Evolutionary conservation across 164 flowering plant species (phyloP).

Genomic region (Vitis rotundifolia): DNA sequence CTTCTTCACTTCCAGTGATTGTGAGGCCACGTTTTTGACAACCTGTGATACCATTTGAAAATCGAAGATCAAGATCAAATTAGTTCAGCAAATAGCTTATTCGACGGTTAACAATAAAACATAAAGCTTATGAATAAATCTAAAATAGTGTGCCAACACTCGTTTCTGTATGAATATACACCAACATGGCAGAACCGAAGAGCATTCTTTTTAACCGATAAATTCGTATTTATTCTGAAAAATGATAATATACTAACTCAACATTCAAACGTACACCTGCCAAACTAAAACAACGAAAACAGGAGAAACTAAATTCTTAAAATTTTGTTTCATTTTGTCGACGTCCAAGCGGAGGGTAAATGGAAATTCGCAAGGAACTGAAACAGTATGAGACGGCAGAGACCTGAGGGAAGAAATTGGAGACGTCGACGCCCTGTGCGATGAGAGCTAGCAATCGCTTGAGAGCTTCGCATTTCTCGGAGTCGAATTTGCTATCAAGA

Average conservation of each 20-base stretch:
- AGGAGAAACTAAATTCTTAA: not conserved
- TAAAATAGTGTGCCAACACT: too few relatives aligned
- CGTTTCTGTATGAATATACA: too few relatives aligned
- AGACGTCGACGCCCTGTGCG: constrained; percentile 94
- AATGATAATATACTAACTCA: too few relatives aligned
- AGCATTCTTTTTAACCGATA: too few relatives aligned
- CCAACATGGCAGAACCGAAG: too few relatives aligned
- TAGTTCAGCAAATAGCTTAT: not conserved
- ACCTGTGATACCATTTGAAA: constrained; percentile 56
- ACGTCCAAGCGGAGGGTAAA: not conserved
- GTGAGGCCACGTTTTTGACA: constrained; percentile 93
- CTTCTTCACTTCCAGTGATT: constrained; percentile 93
- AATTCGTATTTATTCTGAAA: too few relatives aligned
- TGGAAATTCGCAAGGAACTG: not conserved
- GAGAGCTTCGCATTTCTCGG: constrained; percentile 94
- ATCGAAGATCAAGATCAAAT: not conserved
- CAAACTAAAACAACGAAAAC: too few relatives aligned
- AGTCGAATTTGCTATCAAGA: constrained; percentile 89
- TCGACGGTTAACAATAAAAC: too few relatives aligned
- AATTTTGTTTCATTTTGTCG: not conserved
- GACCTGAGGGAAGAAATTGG: constrained; percentile 99
- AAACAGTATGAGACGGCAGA: not conserved
- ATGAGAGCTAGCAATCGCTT: constrained; percentile 96
- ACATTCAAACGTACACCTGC: too few relatives aligned
- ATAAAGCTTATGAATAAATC: too few relatives aligned